phyloP scores from a whole-genome alignment of 306 rosid genomes.

The Betula pendula region DNA sequence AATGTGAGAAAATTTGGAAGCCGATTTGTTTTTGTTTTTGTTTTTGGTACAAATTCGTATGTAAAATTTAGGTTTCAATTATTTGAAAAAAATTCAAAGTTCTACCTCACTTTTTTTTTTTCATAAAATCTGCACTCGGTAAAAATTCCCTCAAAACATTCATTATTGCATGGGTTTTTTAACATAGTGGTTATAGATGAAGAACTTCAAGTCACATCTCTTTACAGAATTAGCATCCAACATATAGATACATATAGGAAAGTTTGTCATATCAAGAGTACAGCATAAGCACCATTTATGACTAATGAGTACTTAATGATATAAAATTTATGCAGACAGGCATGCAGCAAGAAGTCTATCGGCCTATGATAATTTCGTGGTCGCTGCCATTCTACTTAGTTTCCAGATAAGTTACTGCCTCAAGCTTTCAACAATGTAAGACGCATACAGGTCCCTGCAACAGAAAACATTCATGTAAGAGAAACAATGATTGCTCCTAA shows the following conservation, averaged over 20 bases:
- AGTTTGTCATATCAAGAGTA: neutral
- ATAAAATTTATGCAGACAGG: constrained; percentile 6
- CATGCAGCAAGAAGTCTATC: constrained; percentile 28
- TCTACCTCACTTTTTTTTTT: too few species aligned
- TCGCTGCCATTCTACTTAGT: constrained; percentile 19
- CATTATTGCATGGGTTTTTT: too few species aligned
- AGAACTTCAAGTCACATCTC: neutral
- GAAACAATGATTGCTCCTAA: constrained; percentile 4
- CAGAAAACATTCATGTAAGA: constrained; percentile 9
- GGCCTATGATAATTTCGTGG: constrained; percentile 17
- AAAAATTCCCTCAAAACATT: too few species aligned
- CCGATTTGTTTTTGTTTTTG: too few species aligned
- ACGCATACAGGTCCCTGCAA: constrained; percentile 89
- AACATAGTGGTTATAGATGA: too few species aligned
- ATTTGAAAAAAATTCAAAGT: too few species aligned
- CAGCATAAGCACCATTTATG: neutral
- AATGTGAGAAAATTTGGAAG: too few species aligned
- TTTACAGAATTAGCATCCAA: neutral
- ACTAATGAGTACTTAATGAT: neutral
- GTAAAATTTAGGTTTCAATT: too few species aligned
- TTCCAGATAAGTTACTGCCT: constrained; percentile 60
- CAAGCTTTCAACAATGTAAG: constrained; percentile 92
- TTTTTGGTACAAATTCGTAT: too few species aligned
- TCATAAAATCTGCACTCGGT: too few species aligned
- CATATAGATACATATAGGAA: neutral